Percentiles rank a stretch among this genome's conserved stretches.
Evolutionary conservation across 352 stramenopile species (phyloP).

Genomic region (Phytophthora sojae): DNA sequence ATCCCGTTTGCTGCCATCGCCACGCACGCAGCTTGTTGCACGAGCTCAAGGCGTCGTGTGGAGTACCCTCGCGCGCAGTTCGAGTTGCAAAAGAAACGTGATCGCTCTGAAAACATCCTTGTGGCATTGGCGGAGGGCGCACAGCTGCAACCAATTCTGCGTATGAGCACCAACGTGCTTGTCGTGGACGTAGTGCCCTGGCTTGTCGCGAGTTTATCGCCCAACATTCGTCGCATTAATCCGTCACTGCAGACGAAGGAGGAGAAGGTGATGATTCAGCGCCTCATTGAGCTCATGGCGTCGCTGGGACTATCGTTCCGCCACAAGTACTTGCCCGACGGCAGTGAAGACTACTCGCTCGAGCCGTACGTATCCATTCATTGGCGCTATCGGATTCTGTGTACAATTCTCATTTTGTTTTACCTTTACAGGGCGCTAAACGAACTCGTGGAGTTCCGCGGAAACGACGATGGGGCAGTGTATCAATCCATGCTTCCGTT

Average conservation of each 20-base stretch:
- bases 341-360: constrained; percentile 72
- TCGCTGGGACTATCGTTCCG: constrained; percentile 80
- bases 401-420: constrained; percentile 4
- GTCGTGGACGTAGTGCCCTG: constrained; percentile 82
- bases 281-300: constrained; percentile 83
- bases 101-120: constrained; percentile 76
- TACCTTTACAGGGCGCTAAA: constrained; percentile 58
- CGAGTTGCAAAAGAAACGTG: constrained; percentile 59
- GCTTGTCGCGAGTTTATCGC: constrained; percentile 70
- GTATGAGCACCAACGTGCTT: constrained; percentile 63
- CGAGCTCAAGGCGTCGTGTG: constrained; percentile 70
- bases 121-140: constrained; percentile 70
- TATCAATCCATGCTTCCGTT: constrained; percentile 61
- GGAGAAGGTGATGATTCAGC: constrained; percentile 71
- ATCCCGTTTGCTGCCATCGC: constrained; percentile 78
- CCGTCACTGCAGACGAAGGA: constrained; percentile 65
- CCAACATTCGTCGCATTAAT: constrained; percentile 68
- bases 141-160: constrained; percentile 65
- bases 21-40: constrained; percentile 77
- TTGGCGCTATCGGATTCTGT: constrained; percentile 7
- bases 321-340: constrained; percentile 71
- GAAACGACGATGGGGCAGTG: constrained; percentile 38
- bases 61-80: constrained; percentile 77
- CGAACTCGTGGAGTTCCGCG: constrained; percentile 72
- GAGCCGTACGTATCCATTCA: constrained; percentile 66